Evolutionary conservation across 768 basidiomycete genomes (phyloP).

Genomic region (Lactarius indigo): DNA sequence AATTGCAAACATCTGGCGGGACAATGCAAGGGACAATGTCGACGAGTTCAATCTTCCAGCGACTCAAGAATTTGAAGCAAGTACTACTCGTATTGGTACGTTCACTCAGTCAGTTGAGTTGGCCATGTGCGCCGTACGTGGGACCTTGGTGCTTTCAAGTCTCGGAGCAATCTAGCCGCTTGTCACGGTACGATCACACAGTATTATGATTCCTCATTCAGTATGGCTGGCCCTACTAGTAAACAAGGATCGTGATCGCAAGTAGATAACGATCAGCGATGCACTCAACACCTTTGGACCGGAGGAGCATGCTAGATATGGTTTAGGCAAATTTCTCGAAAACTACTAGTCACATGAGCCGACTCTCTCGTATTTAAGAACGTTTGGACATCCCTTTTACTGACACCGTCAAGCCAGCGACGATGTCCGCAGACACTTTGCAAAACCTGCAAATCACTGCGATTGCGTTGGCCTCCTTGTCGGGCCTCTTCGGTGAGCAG

Average conservation of each 20-base stretch:
- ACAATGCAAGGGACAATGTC: too few relatives aligned
- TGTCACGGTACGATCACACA: background rate
- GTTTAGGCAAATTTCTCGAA: too few relatives aligned
- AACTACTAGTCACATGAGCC: too few relatives aligned
- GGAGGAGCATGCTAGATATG: too few relatives aligned
- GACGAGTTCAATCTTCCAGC: background rate
- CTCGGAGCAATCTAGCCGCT: background rate
- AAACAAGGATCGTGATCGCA: background rate
- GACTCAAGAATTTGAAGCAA: background rate
- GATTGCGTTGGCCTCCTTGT: conserved; percentile 21
- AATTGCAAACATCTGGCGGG: too few relatives aligned
- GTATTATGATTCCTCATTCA: too few relatives aligned
- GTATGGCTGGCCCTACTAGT: background rate
- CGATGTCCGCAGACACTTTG: conserved; percentile 15
- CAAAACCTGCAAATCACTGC: conserved; percentile 21
- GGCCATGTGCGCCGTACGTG: too few relatives aligned
- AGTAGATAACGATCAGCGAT: background rate
- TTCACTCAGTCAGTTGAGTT: too few relatives aligned
- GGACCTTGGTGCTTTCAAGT: background rate
- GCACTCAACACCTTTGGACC: background rate
- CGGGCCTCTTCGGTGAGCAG: conserved; percentile 24
- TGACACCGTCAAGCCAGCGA: background rate
- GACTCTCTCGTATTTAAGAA: conserved; percentile 5
- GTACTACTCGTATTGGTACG: background rate
- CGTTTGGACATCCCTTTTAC: background rate